A percentile compares a stretch with the other conserved stretches of the same genome.
phyloP scores from a whole-genome alignment of 768 basidiomycete genomes.

The Leccinum arenicola region DNA sequence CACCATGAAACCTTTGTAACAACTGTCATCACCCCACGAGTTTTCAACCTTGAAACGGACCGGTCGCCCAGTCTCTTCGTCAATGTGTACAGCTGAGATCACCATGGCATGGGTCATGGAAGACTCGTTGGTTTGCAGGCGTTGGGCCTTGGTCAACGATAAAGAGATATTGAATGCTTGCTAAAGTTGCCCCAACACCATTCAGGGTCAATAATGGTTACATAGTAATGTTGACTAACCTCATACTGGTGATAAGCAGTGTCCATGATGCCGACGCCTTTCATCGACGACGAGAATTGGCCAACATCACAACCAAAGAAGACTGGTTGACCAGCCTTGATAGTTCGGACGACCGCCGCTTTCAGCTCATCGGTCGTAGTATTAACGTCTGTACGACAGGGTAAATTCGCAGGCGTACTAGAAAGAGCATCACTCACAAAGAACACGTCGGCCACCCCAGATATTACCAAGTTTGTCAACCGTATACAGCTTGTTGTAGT shows the following conservation, averaged over 20 bases:
- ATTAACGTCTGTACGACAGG: constrained; percentile 68
- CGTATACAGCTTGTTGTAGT: constrained; percentile 79
- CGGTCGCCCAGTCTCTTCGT: constrained; percentile 61
- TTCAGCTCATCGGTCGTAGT: constrained; percentile 82
- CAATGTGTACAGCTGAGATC: constrained; percentile 89
- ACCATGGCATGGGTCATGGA: constrained; percentile 91
- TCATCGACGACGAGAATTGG: constrained; percentile 64
- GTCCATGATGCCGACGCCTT: constrained; percentile 79
- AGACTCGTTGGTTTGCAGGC: constrained; percentile 79
- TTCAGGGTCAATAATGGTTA: constrained; percentile 1
- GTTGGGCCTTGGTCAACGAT: constrained; percentile 79
- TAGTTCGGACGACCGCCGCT: constrained; percentile 73
- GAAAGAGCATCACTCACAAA: constrained; percentile 51
- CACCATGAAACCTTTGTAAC: constrained; percentile 86
- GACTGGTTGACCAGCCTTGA: constrained; percentile 85
- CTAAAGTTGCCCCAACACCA: constrained; percentile 32
- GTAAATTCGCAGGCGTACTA: background rate
- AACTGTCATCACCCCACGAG: constrained; percentile 78
- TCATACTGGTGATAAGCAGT: constrained; percentile 78
- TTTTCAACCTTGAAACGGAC: constrained; percentile 97
- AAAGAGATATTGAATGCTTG: constrained; percentile 81
- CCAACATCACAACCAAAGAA: constrained; percentile 99
- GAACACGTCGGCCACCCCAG: constrained; percentile 80
- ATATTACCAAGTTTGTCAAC: constrained; percentile 93
- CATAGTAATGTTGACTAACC: constrained; percentile 33